Evolutionary conservation across 495 filamentous ascomycete genomes (phyloP), one percentile per base, ranked within the genome.

Genomic region (Tuber magnatum): DNA sequence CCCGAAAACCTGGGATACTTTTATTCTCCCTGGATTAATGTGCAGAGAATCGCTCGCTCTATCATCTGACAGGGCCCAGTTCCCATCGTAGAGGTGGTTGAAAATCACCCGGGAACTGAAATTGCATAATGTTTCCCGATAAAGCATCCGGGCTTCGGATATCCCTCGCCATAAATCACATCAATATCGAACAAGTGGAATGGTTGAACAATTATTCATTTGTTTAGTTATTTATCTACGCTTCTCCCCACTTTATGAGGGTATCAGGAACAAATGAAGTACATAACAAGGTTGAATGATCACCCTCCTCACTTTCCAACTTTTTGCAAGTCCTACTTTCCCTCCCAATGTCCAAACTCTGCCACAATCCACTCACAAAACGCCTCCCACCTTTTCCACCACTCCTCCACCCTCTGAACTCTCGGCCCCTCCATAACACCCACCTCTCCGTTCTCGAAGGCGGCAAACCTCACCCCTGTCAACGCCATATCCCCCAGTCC

Each of bases 311-410:
- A 65, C 28, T 28, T 28, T 38, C 35, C 35, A 35, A 22, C n/a
- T n/a, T n/a, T n/a, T 68, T 14, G 32, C 72, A 1, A 24, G 39
- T 56, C 56, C 44, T 14, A 43, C 10, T 73, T 35, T 48, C 71
- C 51, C 68, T 85, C 85, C 79, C 88, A 86, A 69, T 91, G 88
- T 24, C 90, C 91, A 86, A 89, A 97, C 82, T 95, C 91, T 71
- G 88, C 84, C 12, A 97, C 91, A 73, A 98, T 85, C 94, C 94
- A 98, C 71, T 92, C 86, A 83, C 94, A 97, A 81, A 97, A 99
- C 76, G 88, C 86, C 85, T 99, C 95, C 90, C 94, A 97, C 70
- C 91, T 88, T 68, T 86, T 83, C 65, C 86, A 87, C 92, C 93
- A 97, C 80, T 94, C 87, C 82, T 87, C 88, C 84, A 98, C 82